phyloP scores from a whole-genome alignment of 441 rosid species.

The Erodium chrysanthum region DNA sequence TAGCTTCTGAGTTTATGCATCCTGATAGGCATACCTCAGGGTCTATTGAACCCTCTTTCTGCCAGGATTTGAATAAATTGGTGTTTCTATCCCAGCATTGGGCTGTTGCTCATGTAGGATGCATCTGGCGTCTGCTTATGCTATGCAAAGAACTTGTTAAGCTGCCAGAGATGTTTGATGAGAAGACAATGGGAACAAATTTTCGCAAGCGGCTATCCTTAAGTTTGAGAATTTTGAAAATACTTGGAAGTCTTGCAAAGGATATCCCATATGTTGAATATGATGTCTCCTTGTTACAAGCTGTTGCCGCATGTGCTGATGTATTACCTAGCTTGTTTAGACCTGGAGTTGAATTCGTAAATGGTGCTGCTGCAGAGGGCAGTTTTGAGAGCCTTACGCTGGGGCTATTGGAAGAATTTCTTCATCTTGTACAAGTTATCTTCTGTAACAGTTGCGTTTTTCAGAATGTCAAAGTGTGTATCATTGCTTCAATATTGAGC shows the following conservation, averaged over 20 bases:
- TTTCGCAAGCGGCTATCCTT: constrained; percentile 52
- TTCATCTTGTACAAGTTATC: constrained; percentile 63
- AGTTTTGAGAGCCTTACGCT: constrained; percentile 66
- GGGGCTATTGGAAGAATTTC: constrained; percentile 75
- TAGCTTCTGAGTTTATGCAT: constrained; percentile 66
- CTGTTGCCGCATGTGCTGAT: constrained; percentile 65
- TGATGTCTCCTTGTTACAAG: constrained; percentile 58
- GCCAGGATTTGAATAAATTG: constrained; percentile 47
- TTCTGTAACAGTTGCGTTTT: constrained; percentile 53
- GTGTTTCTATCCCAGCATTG: constrained; percentile 70
- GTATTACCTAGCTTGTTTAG: constrained; percentile 52
- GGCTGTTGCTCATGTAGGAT: constrained; percentile 70
- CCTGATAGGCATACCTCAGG: constrained; percentile 48
- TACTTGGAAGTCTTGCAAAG: constrained; percentile 61
- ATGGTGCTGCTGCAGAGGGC: constrained; percentile 56
- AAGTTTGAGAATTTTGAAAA: constrained; percentile 73
- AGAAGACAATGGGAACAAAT: constrained; percentile 47
- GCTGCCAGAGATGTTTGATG: constrained; percentile 47
- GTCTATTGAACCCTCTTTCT: constrained; percentile 31
- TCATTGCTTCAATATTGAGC: constrained; percentile 66
- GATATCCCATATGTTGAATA: constrained; percentile 57
- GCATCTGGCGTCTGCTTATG: constrained; percentile 52
- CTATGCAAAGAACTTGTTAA: constrained; percentile 59
- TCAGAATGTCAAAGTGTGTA: constrained; percentile 67
- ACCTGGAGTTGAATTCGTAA: constrained; percentile 54